Base-by-base conservation (phyloP, 2,329 filamentous ascomycete species). In the Daldinia sp. region DNA sequence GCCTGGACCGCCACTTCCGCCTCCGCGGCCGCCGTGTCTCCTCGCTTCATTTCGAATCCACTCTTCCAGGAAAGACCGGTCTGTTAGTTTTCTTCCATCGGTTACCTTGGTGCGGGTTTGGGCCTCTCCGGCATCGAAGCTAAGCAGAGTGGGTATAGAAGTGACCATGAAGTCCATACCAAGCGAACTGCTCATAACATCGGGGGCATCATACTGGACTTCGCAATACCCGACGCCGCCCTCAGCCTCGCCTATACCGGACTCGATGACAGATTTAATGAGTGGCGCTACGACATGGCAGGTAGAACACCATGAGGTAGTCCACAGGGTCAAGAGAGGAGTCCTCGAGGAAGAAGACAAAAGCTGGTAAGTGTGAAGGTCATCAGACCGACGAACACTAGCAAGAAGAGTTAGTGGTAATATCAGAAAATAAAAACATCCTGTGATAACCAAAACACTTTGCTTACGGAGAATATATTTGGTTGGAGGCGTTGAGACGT, bases 311-410 rank as follows among this genome's bases (percentile, higher is more conserved):
- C 84, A 89, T 6, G 85, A 86, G 0, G 87, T 82, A 0, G 87
- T 88, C 88, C 87, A 90, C 44, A 89, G 79, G 1, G 87, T 89
- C 62, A 90, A 74, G n/a, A 89, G 83, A 2, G 88, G 87, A 2
- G 79, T 83, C 48, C 84, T 81, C 5, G 86, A 81, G 5, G 86
- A 86, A 2, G 85, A 83, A 2, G 85, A 87, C 58, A 88, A 80
- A n/a, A 85, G 81, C 63, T 87, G 82, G 78, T 88, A 86, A 18
- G 84, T 86, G 74, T 84, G 78, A 76, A 90, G 85, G 69, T 87
- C 83, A 72, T 85, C 82, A 51, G 83, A 80, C 55, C 83, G 83
- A 69, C 87, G 87, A 72, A 89, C 83, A 41, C 88, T 89, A 60
- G 13, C 9, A 15, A 39, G 63, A 7, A 44, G 42, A 35, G 33